Evolutionary conservation across 306 rosid species (phyloP), one percentile per base, ranked within the genome.

Genomic region (Corylus heterophylla): DNA sequence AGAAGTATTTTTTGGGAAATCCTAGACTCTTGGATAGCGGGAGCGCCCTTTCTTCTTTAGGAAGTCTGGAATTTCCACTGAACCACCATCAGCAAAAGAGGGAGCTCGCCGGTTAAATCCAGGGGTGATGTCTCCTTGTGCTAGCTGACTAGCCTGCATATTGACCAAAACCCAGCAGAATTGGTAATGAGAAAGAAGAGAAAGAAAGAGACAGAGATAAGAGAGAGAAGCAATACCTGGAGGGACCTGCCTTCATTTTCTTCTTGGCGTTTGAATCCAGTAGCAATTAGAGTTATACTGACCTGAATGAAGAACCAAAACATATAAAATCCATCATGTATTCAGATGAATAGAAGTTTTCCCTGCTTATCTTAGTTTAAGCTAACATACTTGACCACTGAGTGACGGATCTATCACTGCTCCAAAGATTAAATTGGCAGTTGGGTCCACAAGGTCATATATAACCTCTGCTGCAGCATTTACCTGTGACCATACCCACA

Each of bases 381-480:
- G 45, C 35, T 58, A 58, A 89, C 98, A 90, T 87, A 95, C 99
- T 89, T 95, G 99, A 82, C 99, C 99, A 74, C 92, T 91, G 75
- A 95, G 92, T 0, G 98, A 90, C 77, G 99, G 98, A 90, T 95
- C 99, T 83, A 93, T 93, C 78, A 95, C 99, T 72, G 99, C 99
- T 87, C 99, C 99, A 79, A 95, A 95, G 75, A 95, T 95, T 68
- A 93, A 85, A 84, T 95, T 93, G 76, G 98, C 99, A 76, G 98
- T 91, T 27, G 99, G 99, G 66, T 95, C 99, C 77, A 95, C 99
- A 71, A 95, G 99, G 78, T 95, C 99, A 85, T 95, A 95, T 89
- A 95, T 95, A 81, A 95, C 97, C 89, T 95, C 99, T 55, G 99
- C 99, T 59, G 99, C 99, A 79, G 99, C 97, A 89, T 95, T 95